Base-by-base conservation (phyloP, 257 asterid genomes). In the Penstemon barbatus region DNA sequence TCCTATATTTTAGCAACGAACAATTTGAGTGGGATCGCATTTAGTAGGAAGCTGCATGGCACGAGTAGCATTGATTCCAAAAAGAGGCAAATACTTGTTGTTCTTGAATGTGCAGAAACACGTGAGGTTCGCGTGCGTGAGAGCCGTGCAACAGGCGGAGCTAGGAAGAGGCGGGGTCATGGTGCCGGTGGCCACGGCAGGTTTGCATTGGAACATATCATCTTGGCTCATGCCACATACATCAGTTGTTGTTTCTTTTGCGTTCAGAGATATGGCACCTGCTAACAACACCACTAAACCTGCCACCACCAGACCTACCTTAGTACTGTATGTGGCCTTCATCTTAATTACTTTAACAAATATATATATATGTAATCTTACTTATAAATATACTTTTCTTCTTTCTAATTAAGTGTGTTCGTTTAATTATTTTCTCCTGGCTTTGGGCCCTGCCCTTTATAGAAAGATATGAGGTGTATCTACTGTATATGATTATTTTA, bases 81-180 rank as follows among this genome's bases (percentile, higher is more conserved):
- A 15, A 0, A 57, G 43, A 0, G 73, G 74, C 61, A 79, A 38
- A 7, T 12, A 53, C 44, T 15, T 12, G 44, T 53, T 75, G 55
- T 68, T 71, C 76, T 64, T 79, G 71, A 75, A 79, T 3, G 53
- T 33, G 73, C 83, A 79, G 8, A 79, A 68, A 70, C 83, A 79
- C 33, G 78, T n/a, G 25, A 75, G 19, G 42, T 79, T 9, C 5
- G 78, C 83, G 45, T 65, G 78, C 9, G 36, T 18, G 3, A 79
- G 61, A 1, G 76, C 65, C 5, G 63, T 42, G 71, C 83, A 79
- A 48, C 83, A 79, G 25, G 61, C 60, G 12, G 10, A 7, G 0
- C 78, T n/a, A 1, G 83, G 83, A 7, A 62, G 40, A 0, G 80
- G 76, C 2, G 80, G 78, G 15, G 33, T 3, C 56, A 71, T 65